These are phyloP conservation scores for Pilobolus umbonatus DNA, from an alignment of 192 early-diverging fungal genomes.

Conservation along the genomic window DNA sequence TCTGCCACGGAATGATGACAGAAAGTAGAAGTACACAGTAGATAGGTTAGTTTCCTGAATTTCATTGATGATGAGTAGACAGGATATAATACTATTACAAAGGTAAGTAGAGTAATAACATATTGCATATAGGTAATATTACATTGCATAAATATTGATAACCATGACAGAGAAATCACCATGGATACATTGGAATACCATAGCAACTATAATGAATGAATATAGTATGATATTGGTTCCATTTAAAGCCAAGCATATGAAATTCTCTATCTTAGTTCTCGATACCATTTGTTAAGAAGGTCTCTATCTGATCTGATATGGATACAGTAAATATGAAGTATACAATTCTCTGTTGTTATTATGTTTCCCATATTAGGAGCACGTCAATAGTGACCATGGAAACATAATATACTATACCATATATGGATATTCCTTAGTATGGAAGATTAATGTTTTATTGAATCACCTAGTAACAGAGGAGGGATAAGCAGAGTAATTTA, in stretches of 20 bases:
- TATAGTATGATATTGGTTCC: constrained; percentile 24
- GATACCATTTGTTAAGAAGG: too few relatives aligned
- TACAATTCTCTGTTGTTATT: neutral
- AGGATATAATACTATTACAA: constrained; percentile 17
- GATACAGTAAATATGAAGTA: neutral
- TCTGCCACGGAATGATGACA: constrained; percentile 53
- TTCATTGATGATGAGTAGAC: constrained; percentile 45
- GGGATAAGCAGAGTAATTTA: too few relatives aligned
- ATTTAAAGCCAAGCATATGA: constrained; percentile 18
- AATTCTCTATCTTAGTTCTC: constrained; percentile 23
- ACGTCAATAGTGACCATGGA: neutral
- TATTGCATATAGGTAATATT: neutral
- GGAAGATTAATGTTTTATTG: constrained; percentile 4
- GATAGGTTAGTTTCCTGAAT: constrained; percentile 39
- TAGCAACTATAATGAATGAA: constrained; percentile 17
- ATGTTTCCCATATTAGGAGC: neutral
- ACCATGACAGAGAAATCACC: constrained; percentile 27
- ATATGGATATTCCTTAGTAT: too few relatives aligned
- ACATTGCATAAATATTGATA: constrained; percentile 27
- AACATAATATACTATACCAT: neutral
- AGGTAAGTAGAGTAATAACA: neutral
- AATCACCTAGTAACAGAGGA: constrained; percentile 1
- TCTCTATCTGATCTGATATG: too few relatives aligned
- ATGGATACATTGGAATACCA: constrained; percentile 18
- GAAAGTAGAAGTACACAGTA: constrained; percentile 43